These are phyloP conservation scores for Lachancea dasiensis DNA, from an alignment of 805 yeast genomes.

Conservation along the genomic window DNA sequence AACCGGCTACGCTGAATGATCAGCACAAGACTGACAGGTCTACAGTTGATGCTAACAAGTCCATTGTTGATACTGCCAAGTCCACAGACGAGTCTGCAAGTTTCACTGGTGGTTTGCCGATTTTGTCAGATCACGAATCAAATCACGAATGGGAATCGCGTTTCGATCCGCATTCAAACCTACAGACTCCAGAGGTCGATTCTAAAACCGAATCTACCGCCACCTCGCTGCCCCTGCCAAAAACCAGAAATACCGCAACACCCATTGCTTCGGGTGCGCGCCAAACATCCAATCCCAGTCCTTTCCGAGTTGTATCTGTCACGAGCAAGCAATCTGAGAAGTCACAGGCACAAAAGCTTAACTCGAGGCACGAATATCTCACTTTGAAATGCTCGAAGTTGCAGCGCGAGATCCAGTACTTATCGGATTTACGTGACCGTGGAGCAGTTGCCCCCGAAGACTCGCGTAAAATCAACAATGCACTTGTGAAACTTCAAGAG, in stretches of 20 bases:
- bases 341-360: slow-evolving; percentile 22
- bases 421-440: slow-evolving; percentile 31
- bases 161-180: too few relatives aligned
- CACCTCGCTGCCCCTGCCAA: slow-evolving; percentile 3
- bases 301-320: slow-evolving; percentile 33
- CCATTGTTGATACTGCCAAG: too few relatives aligned
- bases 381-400: slow-evolving; percentile 34
- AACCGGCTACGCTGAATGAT: too few relatives aligned
- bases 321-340: slow-evolving; percentile 17
- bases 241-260: slow-evolving; percentile 1
- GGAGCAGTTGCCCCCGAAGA: slow-evolving; percentile 37
- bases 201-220: not conserved
- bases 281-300: slow-evolving; percentile 25
- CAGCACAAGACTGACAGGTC: too few relatives aligned
- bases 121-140: too few relatives aligned
- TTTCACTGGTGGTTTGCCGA: too few relatives aligned
- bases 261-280: slow-evolving; percentile 9
- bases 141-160: too few relatives aligned
- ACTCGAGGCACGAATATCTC: slow-evolving; percentile 31
- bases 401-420: slow-evolving; percentile 35
- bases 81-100: too few relatives aligned
- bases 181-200: too few relatives aligned
- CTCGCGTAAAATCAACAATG: slow-evolving; percentile 33
- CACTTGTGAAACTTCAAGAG: slow-evolving; percentile 35
- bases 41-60: too few relatives aligned